Percentiles rank a stretch among this genome's conserved stretches.
Conservation (phyloP, 2,329 filamentous ascomycete genomes). For the Phaeosphaeriaceae sp. region DNA sequence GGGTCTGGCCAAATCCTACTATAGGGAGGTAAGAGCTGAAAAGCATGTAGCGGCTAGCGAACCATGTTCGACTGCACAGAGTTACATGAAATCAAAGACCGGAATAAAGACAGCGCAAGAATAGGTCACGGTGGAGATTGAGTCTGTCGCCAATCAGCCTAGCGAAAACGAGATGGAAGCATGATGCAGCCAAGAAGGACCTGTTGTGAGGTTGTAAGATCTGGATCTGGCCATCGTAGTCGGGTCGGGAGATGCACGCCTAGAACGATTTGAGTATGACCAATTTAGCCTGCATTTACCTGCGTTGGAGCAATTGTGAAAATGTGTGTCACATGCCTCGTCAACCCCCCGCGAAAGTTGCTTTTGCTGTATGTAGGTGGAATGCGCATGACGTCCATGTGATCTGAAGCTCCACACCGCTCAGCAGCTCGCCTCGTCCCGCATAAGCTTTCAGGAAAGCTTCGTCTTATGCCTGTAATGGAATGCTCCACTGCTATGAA, state of each 20-base stretch:
- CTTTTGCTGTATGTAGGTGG: not conserved
- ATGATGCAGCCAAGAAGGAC: too few relatives aligned
- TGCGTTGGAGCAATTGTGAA: not conserved
- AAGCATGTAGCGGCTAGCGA: too few relatives aligned
- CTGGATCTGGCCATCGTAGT: not conserved
- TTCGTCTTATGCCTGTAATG: not conserved
- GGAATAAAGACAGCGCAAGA: too few relatives aligned
- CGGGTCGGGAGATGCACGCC: not conserved
- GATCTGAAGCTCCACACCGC: conserved; percentile 3
- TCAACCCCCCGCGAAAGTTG: not conserved
- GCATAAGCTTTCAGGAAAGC: conserved; percentile 14
- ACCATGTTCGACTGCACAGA: too few relatives aligned
- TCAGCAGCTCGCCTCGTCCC: conserved; percentile 1
- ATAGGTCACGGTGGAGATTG: too few relatives aligned
- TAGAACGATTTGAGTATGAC: not conserved
- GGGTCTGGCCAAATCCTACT: too few relatives aligned
- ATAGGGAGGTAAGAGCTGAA: too few relatives aligned
- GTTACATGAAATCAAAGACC: too few relatives aligned
- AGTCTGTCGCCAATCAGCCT: too few relatives aligned
- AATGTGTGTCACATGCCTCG: not conserved
- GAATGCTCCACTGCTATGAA: not conserved
- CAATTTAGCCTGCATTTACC: not conserved
- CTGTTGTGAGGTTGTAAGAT: not conserved
- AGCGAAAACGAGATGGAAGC: too few relatives aligned
- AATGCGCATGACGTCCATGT: conserved; percentile 6